phyloP scores from a whole-genome alignment of 2,329 filamentous ascomycete genomes.

The Atkinsonella hypoxylon region DNA sequence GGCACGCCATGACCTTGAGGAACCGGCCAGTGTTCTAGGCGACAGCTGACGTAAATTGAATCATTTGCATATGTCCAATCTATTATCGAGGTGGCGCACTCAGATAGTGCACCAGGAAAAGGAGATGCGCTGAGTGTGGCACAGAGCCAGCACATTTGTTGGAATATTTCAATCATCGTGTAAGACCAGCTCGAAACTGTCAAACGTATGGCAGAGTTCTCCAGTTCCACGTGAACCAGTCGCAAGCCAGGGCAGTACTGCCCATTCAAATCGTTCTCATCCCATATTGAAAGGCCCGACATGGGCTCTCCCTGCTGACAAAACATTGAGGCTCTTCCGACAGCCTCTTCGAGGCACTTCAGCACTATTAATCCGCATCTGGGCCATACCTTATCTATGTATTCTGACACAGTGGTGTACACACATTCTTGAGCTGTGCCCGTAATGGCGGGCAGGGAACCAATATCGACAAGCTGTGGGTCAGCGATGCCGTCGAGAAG shows the following conservation, averaged over 20 bases:
- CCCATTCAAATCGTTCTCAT: constrained; percentile 16
- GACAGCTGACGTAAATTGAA: constrained; percentile 23
- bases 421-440: constrained; percentile 22
- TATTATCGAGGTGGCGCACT: constrained; percentile 19
- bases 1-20: constrained; percentile 14
- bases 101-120: constrained; percentile 18
- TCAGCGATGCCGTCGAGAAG: constrained; percentile 18
- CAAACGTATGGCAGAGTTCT: constrained; percentile 19
- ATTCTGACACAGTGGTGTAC: constrained; percentile 22
- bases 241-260: constrained; percentile 19
- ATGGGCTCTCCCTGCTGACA: constrained; percentile 14
- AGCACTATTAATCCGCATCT: constrained; percentile 19
- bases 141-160: constrained; percentile 27
- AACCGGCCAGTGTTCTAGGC: constrained; percentile 19
- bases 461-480: constrained; percentile 17
- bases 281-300: constrained; percentile 25
- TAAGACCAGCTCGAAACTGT: constrained; percentile 23
- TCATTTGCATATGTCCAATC: constrained; percentile 21
- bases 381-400: constrained; percentile 20
- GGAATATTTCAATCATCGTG: constrained; percentile 23
- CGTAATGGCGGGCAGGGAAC: constrained; percentile 20
- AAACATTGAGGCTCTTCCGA: constrained; percentile 16
- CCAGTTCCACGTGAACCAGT: constrained; percentile 23
- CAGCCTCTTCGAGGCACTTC: constrained; percentile 20
- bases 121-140: constrained; percentile 23